Evolutionary conservation across 2,329 filamentous ascomycete species (phyloP), one percentile per base, ranked within the genome.

Genomic region (Arthrobotrys entomopaga): DNA sequence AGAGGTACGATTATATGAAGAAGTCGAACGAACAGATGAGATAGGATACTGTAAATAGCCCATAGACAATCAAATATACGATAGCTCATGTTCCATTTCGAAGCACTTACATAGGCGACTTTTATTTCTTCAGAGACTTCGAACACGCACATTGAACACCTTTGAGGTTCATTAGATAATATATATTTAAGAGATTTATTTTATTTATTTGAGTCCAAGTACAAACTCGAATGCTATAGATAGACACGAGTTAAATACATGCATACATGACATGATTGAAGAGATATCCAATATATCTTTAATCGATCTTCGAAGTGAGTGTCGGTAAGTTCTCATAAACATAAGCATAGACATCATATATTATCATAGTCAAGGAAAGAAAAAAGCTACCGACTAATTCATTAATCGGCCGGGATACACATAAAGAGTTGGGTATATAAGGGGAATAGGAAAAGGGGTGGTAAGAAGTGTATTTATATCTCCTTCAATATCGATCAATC

Each of bases 281-380:
- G 52, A 42, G 24, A 61, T 34, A 50, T 53, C 54, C 34, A 42
- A 26, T n/a, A n/a, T 48, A 61, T 57, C 48, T 57, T 56, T 67
- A n/a, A n/a, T n/a, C n/a, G n/a, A 54, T 56, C 54, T 63, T 64
- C 65, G 34, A 57, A 70, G 64, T 24, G 65, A 70, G 65, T 42
- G 65, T 70, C 43, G 58, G n/a, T 15, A 56, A 34, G 13, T 42
- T 53, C 42, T 70, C 65, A 70, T 70, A 29, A 29, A 29, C 7
- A 3, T 29, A 29, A 7, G 7, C 26, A 29, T 29, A 3, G 26
- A 29, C 26, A 57, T 43, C 11, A 43, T 15, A 13, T 2, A 43
- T 10, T 56, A 70, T 57, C 58, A 64, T 70, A 11, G 57, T 26
- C 22, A 63, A 58, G 57, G 38, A 15, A 63, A 63, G 58, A 70